Percentiles rank a stretch among this genome's conserved stretches.
phyloP scores from a whole-genome alignment of 495 filamentous ascomycete species.

The Penicillium herquei region DNA sequence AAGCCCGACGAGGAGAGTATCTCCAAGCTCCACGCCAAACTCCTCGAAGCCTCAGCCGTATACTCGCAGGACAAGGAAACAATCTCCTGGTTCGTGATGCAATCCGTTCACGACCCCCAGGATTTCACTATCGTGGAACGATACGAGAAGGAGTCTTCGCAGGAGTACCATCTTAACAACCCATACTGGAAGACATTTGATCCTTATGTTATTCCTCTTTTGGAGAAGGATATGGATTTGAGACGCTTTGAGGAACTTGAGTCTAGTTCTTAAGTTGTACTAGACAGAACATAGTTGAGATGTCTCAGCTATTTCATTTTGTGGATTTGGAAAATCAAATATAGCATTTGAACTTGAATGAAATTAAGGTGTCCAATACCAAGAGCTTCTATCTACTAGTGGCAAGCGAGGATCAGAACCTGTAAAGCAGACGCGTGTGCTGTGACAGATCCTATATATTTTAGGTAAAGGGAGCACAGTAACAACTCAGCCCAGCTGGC shows the following conservation, averaged over 20 bases:
- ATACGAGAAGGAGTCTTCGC: slow-evolving; percentile 54
- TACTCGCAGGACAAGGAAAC: slow-evolving; percentile 68
- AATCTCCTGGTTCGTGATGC: slow-evolving; percentile 67
- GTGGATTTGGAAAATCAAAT: no score
- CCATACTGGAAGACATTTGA: slow-evolving; percentile 73
- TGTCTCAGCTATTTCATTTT: no score
- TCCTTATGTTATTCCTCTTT: slow-evolving; percentile 60
- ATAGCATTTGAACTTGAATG: no score
- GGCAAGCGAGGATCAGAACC: no score
- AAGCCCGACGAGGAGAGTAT: slow-evolving; percentile 60
- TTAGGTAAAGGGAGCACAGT: no score
- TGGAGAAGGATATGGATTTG: slow-evolving; percentile 65
- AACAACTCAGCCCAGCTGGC: no score
- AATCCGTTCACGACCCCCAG: slow-evolving; percentile 59
- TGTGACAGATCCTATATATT: no score
- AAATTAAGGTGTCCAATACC: no score
- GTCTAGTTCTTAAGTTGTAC: slow-evolving; percentile 1
- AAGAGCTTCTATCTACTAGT: no score
- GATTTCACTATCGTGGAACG: slow-evolving; percentile 71
- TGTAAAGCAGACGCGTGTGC: no score
- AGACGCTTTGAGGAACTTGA: slow-evolving; percentile 56
- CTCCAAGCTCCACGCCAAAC: slow-evolving; percentile 61
- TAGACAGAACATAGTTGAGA: no score
- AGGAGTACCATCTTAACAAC: slow-evolving; percentile 64
- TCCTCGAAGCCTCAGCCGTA: slow-evolving; percentile 62